A percentile compares a stretch with the other conserved stretches of the same genome.
phyloP scores from a whole-genome alignment of 78 protist genomes.

The Bigelowiella natans region DNA sequence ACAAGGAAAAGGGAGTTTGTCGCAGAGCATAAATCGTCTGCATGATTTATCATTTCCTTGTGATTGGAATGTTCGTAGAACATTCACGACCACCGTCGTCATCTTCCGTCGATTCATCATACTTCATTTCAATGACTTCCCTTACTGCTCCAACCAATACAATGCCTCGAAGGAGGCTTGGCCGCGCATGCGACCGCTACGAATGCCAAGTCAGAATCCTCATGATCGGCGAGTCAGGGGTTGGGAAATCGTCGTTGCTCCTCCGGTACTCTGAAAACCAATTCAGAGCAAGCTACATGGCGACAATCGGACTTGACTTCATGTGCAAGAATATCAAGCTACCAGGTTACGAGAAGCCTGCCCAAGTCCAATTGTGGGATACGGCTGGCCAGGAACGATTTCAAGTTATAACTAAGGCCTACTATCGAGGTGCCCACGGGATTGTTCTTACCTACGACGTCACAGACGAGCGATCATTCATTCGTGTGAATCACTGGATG shows the following conservation, averaged over 20 bases:
- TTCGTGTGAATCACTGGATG: not conserved
- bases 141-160: no score
- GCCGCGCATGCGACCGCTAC: no score
- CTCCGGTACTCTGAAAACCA: not conserved
- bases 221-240: not conserved
- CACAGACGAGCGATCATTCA: not conserved
- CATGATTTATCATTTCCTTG: no score
- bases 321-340: not conserved
- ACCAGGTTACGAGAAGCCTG: not conserved
- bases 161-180: no score
- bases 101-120: no score
- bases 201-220: not conserved
- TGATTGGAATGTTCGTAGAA: no score
- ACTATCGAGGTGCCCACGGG: not conserved
- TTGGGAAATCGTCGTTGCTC: not conserved
- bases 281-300: not conserved
- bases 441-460: not conserved
- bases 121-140: no score
- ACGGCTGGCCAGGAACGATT: not conserved
- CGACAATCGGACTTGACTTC: not conserved
- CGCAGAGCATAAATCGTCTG: no score
- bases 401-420: not conserved
- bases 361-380: not conserved
- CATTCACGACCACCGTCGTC: no score
- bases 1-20: no score